phyloP scores from a whole-genome alignment of 2,329 filamentous ascomycete species.

The Fusarium clavum region DNA sequence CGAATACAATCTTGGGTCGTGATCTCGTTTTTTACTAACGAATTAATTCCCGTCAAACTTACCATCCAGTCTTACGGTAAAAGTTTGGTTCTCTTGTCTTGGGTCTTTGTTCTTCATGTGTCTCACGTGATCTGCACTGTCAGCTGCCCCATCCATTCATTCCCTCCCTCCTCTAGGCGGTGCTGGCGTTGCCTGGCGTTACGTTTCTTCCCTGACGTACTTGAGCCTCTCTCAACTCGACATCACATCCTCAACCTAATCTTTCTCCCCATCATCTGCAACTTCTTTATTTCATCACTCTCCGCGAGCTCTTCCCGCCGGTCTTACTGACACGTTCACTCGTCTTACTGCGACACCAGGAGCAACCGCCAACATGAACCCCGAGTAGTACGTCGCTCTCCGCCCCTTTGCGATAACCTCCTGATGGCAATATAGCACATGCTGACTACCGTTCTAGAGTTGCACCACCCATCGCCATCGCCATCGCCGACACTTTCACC shows the following conservation, averaged over 20 bases:
- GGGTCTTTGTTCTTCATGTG: constrained; percentile 17
- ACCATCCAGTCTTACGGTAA: neutral
- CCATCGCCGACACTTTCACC: constrained; percentile 15
- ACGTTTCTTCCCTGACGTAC: constrained; percentile 54
- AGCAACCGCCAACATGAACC: constrained; percentile 78
- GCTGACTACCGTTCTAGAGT: constrained; percentile 48
- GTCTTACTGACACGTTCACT: constrained; percentile 4
- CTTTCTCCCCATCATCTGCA: constrained; percentile 45
- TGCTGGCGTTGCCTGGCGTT: constrained; percentile 48
- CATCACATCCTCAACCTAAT: constrained; percentile 45
- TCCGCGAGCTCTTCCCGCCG: constrained; percentile 11
- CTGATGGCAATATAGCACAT: constrained; percentile 42
- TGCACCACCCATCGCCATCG: constrained; percentile 13
- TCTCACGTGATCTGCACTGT: constrained; percentile 45
- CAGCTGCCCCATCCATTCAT: constrained; percentile 44
- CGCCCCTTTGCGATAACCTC: constrained; percentile 49
- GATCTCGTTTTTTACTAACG: neutral
- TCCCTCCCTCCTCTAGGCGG: constrained; percentile 30
- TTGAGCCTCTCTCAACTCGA: constrained; percentile 43
- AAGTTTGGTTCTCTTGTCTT: neutral
- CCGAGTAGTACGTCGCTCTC: constrained; percentile 80
- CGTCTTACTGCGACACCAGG: constrained; percentile 22
- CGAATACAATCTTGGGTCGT: neutral
- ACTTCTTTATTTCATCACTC: constrained; percentile 37
- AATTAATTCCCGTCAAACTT: neutral